Evolutionary conservation across 2,329 filamentous ascomycete genomes (phyloP).

Genomic region (Exophiala sideris): DNA sequence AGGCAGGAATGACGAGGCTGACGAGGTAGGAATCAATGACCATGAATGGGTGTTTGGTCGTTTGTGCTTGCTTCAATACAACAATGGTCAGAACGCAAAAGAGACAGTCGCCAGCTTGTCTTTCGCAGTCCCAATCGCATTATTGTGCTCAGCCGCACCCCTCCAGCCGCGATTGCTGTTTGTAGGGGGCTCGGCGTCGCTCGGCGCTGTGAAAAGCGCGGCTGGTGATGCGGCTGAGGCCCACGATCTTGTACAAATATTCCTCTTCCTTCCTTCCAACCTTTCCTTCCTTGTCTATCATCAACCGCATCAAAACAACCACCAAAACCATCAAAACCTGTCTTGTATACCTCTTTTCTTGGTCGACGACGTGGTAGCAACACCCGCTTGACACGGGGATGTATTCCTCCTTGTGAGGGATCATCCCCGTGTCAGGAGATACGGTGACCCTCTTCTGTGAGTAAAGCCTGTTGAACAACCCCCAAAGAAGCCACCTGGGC

Average conservation of each 20-base stretch:
- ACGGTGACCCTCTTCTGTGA: neutral
- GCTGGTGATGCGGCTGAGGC: neutral
- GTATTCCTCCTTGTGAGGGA: slow-evolving; percentile 1
- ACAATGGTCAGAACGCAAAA: too few species aligned
- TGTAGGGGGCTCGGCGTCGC: neutral
- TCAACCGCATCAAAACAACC: neutral
- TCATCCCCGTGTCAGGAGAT: slow-evolving; percentile 2
- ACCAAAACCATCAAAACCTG: neutral
- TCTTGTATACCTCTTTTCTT: neutral
- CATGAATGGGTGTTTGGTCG: too few species aligned
- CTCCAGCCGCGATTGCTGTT: neutral
- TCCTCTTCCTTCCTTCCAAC: neutral
- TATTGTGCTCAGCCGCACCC: neutral
- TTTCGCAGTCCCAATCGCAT: too few species aligned
- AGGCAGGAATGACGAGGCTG: too few species aligned
- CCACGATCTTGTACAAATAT: neutral
- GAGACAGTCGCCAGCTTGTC: too few species aligned
- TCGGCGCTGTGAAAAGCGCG: neutral
- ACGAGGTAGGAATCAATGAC: too few species aligned
- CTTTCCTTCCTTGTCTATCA: neutral
- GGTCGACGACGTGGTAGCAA: neutral
- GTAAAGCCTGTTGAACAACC: neutral
- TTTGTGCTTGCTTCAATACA: too few species aligned
- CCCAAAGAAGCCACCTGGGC: neutral
- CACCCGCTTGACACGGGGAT: neutral